Evolutionary conservation across 345 rosid species (phyloP), one percentile per base, ranked within the genome.

Genomic region (Litchi chinensis): DNA sequence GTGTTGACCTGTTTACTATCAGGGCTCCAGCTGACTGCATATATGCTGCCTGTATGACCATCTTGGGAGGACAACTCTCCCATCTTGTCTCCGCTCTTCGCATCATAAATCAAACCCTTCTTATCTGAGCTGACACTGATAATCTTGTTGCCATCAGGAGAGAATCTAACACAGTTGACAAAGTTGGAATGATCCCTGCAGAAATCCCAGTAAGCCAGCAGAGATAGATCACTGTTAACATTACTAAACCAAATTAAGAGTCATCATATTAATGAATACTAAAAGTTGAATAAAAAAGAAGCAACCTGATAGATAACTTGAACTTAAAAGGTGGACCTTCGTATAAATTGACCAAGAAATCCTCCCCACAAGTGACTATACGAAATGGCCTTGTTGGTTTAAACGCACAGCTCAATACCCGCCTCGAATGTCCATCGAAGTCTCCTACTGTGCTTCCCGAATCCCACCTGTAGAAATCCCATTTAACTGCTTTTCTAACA

Each of bases 271-370:
- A n/a, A 59, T 59, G 64, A 59, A n/a, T 46, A 46, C 52, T 46
- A 0, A 46, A 46, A 46, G 12, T 8, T 2, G 8, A 8, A 59
- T n/a, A n/a, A 16, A 52, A 13, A 59, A 16, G 11, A 7, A 21
- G 11, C 26, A 57, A 88, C 99, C 99, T 93, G 93, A 81, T 83
- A 79, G 99, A 93, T 65, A 82, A 87, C 89, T 92, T 95, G 89
- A 95, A 95, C 85, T 89, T 93, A 69, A 95, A 93, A 19, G 99
- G 99, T 6, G 99, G 99, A 18, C 98, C 99, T 85, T 95, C 99
- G 74, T 93, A 95, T 80, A 91, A 93, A 83, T 95, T 95, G 74
- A 92, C 92, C 86, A 95, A 80, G 76, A 90, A 95, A 85, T 95
- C 99, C 77, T 95, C 99, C 26, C 99, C 99, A 78, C 98, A 92